Conservation (phyloP, 2,329 filamentous ascomycete genomes). For the Penicillium concentricum region DNA sequence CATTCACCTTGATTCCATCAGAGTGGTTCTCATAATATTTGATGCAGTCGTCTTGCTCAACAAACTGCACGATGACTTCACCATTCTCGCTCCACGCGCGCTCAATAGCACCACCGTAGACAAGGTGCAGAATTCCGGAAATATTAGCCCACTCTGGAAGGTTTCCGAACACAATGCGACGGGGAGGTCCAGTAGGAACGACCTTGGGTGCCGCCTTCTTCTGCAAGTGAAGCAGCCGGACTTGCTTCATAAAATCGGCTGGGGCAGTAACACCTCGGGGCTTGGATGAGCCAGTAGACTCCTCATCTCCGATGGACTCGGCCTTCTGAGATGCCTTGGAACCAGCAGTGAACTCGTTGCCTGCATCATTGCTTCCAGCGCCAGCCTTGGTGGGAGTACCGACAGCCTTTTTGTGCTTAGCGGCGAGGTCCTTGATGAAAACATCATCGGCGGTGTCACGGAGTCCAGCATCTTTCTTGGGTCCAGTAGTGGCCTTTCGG, state of each 20-base stretch:
- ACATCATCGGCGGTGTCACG: neutral
- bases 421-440: neutral
- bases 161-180: conserved; percentile 36
- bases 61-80: conserved; percentile 38
- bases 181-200: conserved; percentile 12
- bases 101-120: conserved; percentile 42
- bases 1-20: conserved; percentile 33
- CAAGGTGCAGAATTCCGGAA: conserved; percentile 36
- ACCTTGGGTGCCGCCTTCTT: conserved; percentile 1
- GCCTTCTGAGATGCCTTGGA: neutral
- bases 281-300: neutral
- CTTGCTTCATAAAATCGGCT: conserved; percentile 3
- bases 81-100: conserved; percentile 25
- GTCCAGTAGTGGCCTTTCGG: neutral
- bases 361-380: neutral
- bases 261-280: neutral
- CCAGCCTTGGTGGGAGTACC: neutral
- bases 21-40: conserved; percentile 37
- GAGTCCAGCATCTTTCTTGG: neutral
- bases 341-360: neutral
- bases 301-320: neutral
- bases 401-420: neutral
- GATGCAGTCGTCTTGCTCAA: conserved; percentile 34
- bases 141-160: conserved; percentile 35
- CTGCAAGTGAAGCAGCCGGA: neutral